Evolutionary conservation across 768 basidiomycete genomes (phyloP), one percentile per base, ranked within the genome.

Genomic region (Leucogyrophana mollusca): DNA sequence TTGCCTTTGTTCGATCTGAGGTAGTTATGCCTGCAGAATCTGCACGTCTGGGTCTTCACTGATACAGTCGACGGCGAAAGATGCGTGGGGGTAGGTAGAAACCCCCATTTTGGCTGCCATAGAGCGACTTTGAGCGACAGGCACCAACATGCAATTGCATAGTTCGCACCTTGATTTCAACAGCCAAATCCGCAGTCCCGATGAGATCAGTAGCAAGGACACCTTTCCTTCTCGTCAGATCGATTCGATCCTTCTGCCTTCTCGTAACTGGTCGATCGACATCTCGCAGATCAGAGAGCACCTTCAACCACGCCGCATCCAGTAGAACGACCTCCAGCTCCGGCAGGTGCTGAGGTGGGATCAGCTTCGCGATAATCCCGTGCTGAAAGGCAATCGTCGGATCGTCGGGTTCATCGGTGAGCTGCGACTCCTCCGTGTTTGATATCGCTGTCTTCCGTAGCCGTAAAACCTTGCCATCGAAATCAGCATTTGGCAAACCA

Each of bases 31-130:
- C 97, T 89, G 62, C 92, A 94, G 64, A 91, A 94, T 52, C 95
- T 79, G 70, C 94, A 95, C 13, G 87, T 85, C 32, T 65, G 68
- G 6, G 73, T 72, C 72, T 97, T 97, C 54, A 82, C 65, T 1
- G 57, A 49, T 11, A 64, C 72, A 1, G 84, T 87, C 32, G 69
- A 66, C 3, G 72, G 55, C 5, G 91, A 86, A 30, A 94, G 72
- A 64, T 85, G 75, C 2, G 57, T 53, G 4, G 75, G 58, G 24
- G 72, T 74, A 2, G 95, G 93, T 32, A 97, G 66, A 65, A 99
- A 96, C 3, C 84, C 92, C 94, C 95, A 99, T 73, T 99, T 99
- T 24, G 95, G 95, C 95, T 96, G 59, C 4, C 24, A 44, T 13
- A 27, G 24, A 30, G 40, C 45, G 16, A 40, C 35, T 54, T 20